Conservation (phyloP, 371 early-diverging fungal species). For the Apophysomyces elegans region DNA sequence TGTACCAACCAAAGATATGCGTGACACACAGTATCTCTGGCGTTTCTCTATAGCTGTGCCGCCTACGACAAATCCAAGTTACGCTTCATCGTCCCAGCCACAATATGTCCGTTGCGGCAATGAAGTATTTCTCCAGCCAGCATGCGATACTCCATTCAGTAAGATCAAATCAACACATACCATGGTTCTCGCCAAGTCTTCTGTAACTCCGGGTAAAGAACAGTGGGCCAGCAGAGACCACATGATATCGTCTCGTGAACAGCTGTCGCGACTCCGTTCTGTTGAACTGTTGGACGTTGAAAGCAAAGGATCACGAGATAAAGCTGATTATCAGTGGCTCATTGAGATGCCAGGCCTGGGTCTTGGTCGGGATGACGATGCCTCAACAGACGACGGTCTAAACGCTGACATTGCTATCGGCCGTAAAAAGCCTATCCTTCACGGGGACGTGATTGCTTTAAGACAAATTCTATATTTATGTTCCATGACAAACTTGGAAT, state of each 20-base stretch:
- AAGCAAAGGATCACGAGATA: background rate
- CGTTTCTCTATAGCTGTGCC: slow-evolving; percentile 20
- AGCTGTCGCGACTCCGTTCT: slow-evolving; percentile 15
- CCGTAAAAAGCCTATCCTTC: slow-evolving; percentile 31
- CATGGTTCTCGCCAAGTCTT: slow-evolving; percentile 19
- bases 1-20: slow-evolving; percentile 5
- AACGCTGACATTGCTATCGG: slow-evolving; percentile 45
- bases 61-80: slow-evolving; percentile 15
- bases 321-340: slow-evolving; percentile 20
- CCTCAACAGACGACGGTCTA: slow-evolving; percentile 26
- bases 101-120: slow-evolving; percentile 30
- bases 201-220: background rate
- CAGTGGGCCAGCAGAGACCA: slow-evolving; percentile 2
- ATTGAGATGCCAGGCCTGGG: slow-evolving; percentile 33
- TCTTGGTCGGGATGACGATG: slow-evolving; percentile 23
- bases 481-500: slow-evolving; percentile 11
- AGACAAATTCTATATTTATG: slow-evolving; percentile 39
- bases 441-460: slow-evolving; percentile 38
- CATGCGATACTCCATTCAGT: slow-evolving; percentile 20
- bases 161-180: slow-evolving; percentile 15
- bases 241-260: slow-evolving; percentile 5
- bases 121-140: slow-evolving; percentile 40
- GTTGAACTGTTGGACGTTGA: slow-evolving; percentile 19
- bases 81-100: slow-evolving; percentile 10
- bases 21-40: slow-evolving; percentile 34